Conservation (phyloP, 768 basidiomycete species). For the Calocera viscosa region DNA sequence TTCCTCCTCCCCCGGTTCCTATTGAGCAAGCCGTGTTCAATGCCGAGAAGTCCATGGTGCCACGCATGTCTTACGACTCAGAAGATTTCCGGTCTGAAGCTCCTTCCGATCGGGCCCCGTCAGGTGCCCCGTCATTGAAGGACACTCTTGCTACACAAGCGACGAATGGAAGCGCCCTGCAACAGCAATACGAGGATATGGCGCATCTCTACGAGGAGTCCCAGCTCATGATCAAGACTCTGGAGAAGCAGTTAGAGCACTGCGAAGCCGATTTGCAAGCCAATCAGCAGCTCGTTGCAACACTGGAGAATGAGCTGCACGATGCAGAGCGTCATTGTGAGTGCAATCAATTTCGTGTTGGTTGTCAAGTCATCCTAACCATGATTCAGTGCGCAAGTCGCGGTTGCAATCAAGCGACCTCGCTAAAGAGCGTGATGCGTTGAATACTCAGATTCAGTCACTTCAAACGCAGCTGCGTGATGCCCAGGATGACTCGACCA, state of each 20-base stretch:
- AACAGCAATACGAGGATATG: background rate
- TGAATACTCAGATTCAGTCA: conserved; percentile 49
- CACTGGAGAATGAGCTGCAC: conserved; percentile 71
- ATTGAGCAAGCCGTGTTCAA: conserved; percentile 26
- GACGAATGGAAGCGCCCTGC: background rate
- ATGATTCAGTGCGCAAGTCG: conserved; percentile 65
- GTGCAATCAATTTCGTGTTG: conserved; percentile 26
- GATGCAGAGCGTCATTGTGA: conserved; percentile 88
- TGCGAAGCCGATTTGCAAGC: conserved; percentile 84
- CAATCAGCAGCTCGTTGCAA: conserved; percentile 79
- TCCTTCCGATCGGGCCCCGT: background rate
- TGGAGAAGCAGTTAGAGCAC: conserved; percentile 88
- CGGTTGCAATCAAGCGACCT: conserved; percentile 88
- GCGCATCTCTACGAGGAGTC: conserved; percentile 44
- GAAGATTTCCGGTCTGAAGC: background rate
- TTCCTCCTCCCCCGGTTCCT: conserved; percentile 75
- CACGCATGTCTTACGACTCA: background rate
- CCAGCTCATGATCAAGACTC: conserved; percentile 81
- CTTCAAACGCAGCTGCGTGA: conserved; percentile 64
- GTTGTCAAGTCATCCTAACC: conserved; percentile 12
- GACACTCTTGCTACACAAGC: background rate
- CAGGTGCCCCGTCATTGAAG: background rate
- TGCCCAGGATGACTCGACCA: conserved; percentile 66
- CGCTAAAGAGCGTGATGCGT: conserved; percentile 69
- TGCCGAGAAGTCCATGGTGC: conserved; percentile 12